Conservation (phyloP, 331 rosid species). For the Prunus yedoensis region DNA sequence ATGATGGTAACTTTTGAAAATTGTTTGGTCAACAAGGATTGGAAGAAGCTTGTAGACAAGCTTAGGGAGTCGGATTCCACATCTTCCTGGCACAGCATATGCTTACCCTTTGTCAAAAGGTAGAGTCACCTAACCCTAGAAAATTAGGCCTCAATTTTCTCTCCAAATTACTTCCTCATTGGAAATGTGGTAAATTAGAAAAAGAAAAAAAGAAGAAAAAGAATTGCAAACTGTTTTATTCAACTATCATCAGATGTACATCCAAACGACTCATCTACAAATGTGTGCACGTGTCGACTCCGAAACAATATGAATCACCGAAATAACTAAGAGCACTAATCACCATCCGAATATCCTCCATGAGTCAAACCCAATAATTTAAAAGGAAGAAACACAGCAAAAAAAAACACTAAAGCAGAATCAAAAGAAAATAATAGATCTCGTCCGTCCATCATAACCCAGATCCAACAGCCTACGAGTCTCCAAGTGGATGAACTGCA, state of each 20-base stretch:
- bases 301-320: constrained; percentile 42
- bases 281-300: constrained; percentile 43
- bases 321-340: constrained; percentile 23
- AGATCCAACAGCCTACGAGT: constrained; percentile 29
- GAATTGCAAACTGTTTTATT: constrained; percentile 61
- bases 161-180: not conserved
- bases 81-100: not conserved
- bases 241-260: constrained; percentile 57
- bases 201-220: constrained; percentile 34
- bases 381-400: constrained; percentile 38
- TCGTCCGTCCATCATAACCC: constrained; percentile 34
- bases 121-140: constrained; percentile 5
- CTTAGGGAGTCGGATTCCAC: not conserved
- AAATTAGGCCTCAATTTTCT: not conserved
- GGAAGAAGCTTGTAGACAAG: not conserved
- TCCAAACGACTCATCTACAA: constrained; percentile 58
- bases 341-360: constrained; percentile 19
- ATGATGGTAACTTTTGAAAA: constrained; percentile 13
- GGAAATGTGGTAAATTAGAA: not conserved
- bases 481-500: constrained; percentile 31
- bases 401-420: not conserved
- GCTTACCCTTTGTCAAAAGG: not conserved
- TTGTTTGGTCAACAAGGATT: not conserved
- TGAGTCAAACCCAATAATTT: constrained; percentile 33
- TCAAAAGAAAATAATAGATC: constrained; percentile 37